Evolutionary conservation across 2,329 filamentous ascomycete species (phyloP), one percentile per base, ranked within the genome.

Genomic region (Aureobasidium vineae): DNA sequence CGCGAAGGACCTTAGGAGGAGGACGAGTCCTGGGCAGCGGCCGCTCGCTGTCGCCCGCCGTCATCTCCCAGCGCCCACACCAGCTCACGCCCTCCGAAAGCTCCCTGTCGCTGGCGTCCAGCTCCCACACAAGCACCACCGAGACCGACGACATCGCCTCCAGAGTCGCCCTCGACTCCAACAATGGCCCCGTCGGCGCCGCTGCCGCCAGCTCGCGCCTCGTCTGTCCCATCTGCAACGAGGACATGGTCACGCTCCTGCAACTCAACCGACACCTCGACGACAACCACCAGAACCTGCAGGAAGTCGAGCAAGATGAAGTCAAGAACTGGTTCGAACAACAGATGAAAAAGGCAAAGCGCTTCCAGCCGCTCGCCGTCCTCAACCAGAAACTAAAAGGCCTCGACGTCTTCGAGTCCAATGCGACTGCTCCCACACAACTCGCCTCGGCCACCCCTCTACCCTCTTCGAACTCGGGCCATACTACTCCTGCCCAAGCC

Each of bases 321-420:
- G 92, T 97, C 72, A 96, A 96, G 80, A 94, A 92, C 47, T 97
- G 93, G 93, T 96, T 97, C 79, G 91, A 96, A 80, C 90, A 91
- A 74, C 93, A 97, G 78, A 93, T 97, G 78, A 85, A 90, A 71
- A 97, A 96, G 77, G 93, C 93, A 13, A 97, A 95, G 78, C 89
- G 89, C 70, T 97, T 97, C 77, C 93, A 97, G 74, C 93, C 93
- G 0, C 84, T 97, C 0, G 93, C 92, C 0, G 84, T 96, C 4
- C 86, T 97, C 72, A 97, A 97, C 79, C 92, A 97, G 79, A 97
- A 96, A 75, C 84, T 97, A 26, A 92, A 95, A 68, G 92, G 92
- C 11, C 83, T 97, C 50, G 93, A 97, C 65, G 92, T 96, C 16
- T 97, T 97, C 77, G 93, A 97, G 75, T 92, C 92, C 38, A 97